A percentile compares a stretch with the other conserved stretches of the same genome.
Conservation (phyloP, 164 flowering plant genomes). For the Vitis rupestris region DNA sequence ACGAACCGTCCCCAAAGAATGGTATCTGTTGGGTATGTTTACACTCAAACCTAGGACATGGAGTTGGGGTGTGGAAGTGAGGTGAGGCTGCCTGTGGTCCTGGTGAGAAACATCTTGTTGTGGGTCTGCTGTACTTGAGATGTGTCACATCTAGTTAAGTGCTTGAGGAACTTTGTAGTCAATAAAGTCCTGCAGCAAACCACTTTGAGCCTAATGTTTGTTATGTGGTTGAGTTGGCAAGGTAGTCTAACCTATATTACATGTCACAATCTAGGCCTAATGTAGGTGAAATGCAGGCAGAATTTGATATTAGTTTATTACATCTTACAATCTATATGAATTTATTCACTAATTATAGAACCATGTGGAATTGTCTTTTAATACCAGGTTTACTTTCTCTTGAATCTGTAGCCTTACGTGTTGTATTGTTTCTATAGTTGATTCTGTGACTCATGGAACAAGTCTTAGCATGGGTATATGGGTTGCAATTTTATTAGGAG, state of each 20-base stretch:
- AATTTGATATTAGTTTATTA: not conserved
- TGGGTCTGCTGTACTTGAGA: not conserved
- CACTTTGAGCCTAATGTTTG: too few species aligned
- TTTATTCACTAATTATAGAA: too few species aligned
- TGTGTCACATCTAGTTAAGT: not conserved
- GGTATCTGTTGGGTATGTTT: too few species aligned
- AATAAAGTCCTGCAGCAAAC: too few species aligned
- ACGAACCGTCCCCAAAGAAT: too few species aligned
- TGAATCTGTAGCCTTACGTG: not conserved
- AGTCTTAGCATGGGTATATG: slow-evolving; percentile 42
- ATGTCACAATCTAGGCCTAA: not conserved
- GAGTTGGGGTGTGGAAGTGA: too few species aligned
- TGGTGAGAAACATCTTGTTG: not conserved
- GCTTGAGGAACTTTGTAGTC: too few species aligned
- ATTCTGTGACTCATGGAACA: slow-evolving; percentile 11
- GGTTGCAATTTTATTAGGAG: slow-evolving; percentile 42
- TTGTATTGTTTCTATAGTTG: slow-evolving; percentile 25
- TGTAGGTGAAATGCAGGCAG: not conserved
- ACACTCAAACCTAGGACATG: too few species aligned
- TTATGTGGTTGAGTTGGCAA: not conserved
- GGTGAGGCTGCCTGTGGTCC: too few species aligned
- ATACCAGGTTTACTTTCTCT: not conserved
- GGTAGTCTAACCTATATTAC: not conserved
- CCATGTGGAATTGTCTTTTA: too few species aligned
- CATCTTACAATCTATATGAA: not conserved